Conservation (phyloP, 2,329 filamentous ascomycete species). For the Aureobasidium zeae region DNA sequence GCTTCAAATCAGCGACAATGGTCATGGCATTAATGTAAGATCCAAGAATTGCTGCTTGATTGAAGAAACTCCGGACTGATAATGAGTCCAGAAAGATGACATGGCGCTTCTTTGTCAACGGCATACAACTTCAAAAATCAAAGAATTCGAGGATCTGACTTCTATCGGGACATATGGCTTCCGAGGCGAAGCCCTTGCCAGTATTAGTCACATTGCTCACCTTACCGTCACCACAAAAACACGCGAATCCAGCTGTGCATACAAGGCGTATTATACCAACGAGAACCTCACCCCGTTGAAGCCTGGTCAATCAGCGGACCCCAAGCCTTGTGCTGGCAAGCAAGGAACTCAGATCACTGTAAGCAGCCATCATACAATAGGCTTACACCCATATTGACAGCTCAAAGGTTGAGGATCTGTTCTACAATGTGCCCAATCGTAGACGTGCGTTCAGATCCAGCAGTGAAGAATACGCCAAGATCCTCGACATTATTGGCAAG, state of each 20-base stretch:
- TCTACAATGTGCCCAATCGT: slow-evolving; percentile 89
- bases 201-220: slow-evolving; percentile 97
- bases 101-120: slow-evolving; percentile 85
- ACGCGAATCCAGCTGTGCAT: slow-evolving; percentile 76
- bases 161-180: slow-evolving; percentile 97
- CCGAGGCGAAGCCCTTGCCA: slow-evolving; percentile 87
- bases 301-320: slow-evolving; percentile 76
- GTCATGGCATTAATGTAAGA: slow-evolving; percentile 81
- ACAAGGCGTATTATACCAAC: slow-evolving; percentile 78
- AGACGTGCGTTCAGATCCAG: slow-evolving; percentile 81
- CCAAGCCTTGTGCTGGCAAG: slow-evolving; percentile 77
- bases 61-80: slow-evolving; percentile 18
- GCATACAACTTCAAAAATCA: slow-evolving; percentile 94
- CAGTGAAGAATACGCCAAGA: slow-evolving; percentile 95
- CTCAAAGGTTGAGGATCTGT: slow-evolving; percentile 72
- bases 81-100: slow-evolving; percentile 65
- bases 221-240: slow-evolving; percentile 91
- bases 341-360: slow-evolving; percentile 88
- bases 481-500: slow-evolving; percentile 84
- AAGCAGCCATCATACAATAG: slow-evolving; percentile 18
- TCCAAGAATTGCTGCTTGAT: background rate
- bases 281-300: slow-evolving; percentile 75
- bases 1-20: slow-evolving; percentile 95
- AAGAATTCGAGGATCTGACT: slow-evolving; percentile 81
- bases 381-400: background rate